These are phyloP conservation scores for Cymbopogon citratus DNA, from an alignment of 176 grass and related monocot species.

Conservation along the genomic window DNA sequence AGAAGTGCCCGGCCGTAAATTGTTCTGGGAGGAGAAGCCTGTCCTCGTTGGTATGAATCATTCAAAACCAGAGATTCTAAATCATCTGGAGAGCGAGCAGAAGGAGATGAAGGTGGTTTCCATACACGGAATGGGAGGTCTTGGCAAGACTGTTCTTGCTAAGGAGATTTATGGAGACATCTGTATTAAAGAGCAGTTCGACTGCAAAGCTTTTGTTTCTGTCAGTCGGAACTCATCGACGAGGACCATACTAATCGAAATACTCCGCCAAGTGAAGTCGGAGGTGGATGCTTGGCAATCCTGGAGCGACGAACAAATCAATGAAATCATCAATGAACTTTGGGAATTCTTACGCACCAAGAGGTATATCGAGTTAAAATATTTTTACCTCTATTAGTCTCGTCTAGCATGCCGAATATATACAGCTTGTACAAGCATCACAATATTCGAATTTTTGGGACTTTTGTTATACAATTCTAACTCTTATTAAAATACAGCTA, in stretches of 20 bases:
- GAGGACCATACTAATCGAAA: background rate
- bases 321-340: background rate
- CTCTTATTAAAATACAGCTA: background rate
- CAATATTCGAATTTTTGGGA: background rate
- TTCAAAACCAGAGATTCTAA: background rate
- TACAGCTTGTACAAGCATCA: background rate
- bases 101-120: background rate
- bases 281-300: background rate
- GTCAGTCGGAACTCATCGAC: background rate
- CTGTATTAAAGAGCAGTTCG: background rate
- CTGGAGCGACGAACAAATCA: background rate
- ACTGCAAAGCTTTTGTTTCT: background rate
- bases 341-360: background rate
- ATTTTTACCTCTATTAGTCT: background rate
- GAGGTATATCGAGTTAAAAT: background rate
- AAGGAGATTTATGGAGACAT: background rate
- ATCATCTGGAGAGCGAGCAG: background rate
- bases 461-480: background rate
- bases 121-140: background rate
- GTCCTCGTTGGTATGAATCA: background rate
- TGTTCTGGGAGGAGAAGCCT: background rate
- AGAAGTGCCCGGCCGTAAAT: background rate
- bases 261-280: conserved; percentile 1
- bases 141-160: conserved; percentile 7
- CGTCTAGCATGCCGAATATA: background rate